These are phyloP conservation scores for Umbelopsis isabellina DNA, from an alignment of 192 early-diverging fungal genomes.

Conservation along the genomic window DNA sequence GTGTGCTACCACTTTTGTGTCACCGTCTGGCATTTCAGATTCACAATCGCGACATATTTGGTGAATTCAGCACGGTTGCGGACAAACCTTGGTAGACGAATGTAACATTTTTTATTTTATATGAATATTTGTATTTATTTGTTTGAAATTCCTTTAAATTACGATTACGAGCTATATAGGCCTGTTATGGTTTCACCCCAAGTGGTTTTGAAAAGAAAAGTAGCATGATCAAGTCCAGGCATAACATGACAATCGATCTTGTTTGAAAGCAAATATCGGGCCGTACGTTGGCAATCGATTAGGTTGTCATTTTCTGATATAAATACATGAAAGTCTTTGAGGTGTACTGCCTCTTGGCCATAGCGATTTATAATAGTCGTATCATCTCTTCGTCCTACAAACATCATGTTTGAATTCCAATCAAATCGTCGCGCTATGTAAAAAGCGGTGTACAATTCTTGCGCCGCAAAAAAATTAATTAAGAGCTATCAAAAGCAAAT, in stretches of 20 bases:
- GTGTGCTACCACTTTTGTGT: not conserved
- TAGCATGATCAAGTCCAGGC: conserved; percentile 50
- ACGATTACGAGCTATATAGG: not conserved
- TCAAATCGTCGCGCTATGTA: conserved; percentile 59
- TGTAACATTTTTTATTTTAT: no score
- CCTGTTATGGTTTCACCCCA: conserved; percentile 29
- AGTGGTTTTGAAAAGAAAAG: conserved; percentile 39
- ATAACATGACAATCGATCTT: conserved; percentile 45
- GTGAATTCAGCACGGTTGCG: not conserved
- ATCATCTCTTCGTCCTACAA: conserved; percentile 22
- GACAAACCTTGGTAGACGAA: no score
- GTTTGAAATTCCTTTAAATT: no score
- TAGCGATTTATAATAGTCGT: not conserved
- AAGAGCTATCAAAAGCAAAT: conserved; percentile 40
- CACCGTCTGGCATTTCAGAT: conserved; percentile 1
- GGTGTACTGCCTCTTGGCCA: conserved; percentile 23
- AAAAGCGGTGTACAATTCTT: conserved; percentile 65
- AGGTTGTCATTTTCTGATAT: conserved; percentile 54
- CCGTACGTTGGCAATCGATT: conserved; percentile 41
- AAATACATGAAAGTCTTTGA: conserved; percentile 39
- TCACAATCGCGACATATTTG: conserved; percentile 19
- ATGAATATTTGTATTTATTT: no score
- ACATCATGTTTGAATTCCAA: conserved; percentile 51
- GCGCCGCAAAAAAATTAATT: conserved; percentile 63
- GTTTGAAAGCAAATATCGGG: conserved; percentile 38